These are phyloP conservation scores for Phragmites australis DNA, from an alignment of 176 grass and related monocot species.

Conservation along the genomic window DNA sequence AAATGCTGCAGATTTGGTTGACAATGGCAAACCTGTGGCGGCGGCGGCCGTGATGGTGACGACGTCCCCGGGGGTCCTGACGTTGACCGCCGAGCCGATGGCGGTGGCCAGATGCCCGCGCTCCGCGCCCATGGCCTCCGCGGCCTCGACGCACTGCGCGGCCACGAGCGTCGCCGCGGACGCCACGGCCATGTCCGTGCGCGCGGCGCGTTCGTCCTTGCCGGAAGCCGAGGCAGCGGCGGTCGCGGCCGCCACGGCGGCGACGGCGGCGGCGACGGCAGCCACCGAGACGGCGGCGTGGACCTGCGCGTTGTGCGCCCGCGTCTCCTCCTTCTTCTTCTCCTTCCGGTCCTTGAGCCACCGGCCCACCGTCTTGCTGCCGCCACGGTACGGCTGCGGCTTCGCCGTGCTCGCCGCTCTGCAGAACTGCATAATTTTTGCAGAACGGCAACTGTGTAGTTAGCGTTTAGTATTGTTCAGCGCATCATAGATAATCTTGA, in stretches of 20 bases:
- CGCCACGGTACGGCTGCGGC: constrained; percentile 55
- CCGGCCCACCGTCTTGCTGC: constrained; percentile 86
- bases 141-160: constrained; percentile 88
- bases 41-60: constrained; percentile 87
- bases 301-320: constrained; percentile 89
- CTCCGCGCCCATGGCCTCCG: constrained; percentile 78
- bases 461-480: background rate
- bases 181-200: constrained; percentile 80
- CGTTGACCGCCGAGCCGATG: constrained; percentile 76
- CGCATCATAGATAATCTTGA: background rate
- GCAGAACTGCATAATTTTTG: constrained; percentile 56
- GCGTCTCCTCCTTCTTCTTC: constrained; percentile 80
- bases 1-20: too few relatives aligned
- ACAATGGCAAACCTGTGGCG: constrained; percentile 59
- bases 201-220: constrained; percentile 63
- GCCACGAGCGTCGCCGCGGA: constrained; percentile 90
- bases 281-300: constrained; percentile 83
- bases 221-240: constrained; percentile 43
- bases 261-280: constrained; percentile 74
- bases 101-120: constrained; percentile 72
- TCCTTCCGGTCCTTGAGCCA: constrained; percentile 90
- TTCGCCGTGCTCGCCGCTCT: constrained; percentile 59
- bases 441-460: background rate
- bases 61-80: constrained; percentile 68
- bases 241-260: constrained; percentile 69